Evolutionary conservation across 768 basidiomycete genomes (phyloP), one percentile per base, ranked within the genome.

Genomic region (Fomitopsis pulvina): DNA sequence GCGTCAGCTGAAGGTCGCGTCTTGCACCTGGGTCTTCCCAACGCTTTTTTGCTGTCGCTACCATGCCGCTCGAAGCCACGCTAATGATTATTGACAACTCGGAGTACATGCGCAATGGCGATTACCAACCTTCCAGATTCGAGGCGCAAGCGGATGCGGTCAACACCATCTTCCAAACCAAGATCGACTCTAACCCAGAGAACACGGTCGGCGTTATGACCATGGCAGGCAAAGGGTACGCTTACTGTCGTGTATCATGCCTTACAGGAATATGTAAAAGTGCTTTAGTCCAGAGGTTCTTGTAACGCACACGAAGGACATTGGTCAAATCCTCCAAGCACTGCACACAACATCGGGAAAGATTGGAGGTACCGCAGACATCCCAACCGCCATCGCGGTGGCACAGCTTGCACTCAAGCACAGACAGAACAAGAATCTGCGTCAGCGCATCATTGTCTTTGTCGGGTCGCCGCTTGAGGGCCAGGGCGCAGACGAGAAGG

Each of bases 61-160:
- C 65, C 51, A 96, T 96, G 92, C 90, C 92, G 58, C 79, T 96
- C 63, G 94, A 99, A 81, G 94, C 95, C 34, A 95, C 93, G 21
- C 93, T 99, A 83, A 83, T 98, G 72, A 75, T 99, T 12, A 83
- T 98, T 53, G 96, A 99, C 80, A 97, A 97, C 66, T 96, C 92
- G 2, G 92, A 94, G 68, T 94, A 86, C 69, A 96, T 96, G 86
- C 82, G 93, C 50, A 95, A 96, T 63, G 92, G 92, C 10, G 92
- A 94, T 68, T 94, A 92, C 66, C 70, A 73, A 48, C 92, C 92
- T 41, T 83, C 85, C 29, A 81, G 95, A 54, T 92, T 92, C 62
- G 83, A 86, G 27, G 92, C 94, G 1, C 96, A 98, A 68, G 71
- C 85, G 6, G 93, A 98, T 68, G 90, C 95, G 2, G 88, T 94